These are phyloP conservation scores for Phytophthora foliorum DNA, from an alignment of 352 stramenopile genomes.

Conservation along the genomic window DNA sequence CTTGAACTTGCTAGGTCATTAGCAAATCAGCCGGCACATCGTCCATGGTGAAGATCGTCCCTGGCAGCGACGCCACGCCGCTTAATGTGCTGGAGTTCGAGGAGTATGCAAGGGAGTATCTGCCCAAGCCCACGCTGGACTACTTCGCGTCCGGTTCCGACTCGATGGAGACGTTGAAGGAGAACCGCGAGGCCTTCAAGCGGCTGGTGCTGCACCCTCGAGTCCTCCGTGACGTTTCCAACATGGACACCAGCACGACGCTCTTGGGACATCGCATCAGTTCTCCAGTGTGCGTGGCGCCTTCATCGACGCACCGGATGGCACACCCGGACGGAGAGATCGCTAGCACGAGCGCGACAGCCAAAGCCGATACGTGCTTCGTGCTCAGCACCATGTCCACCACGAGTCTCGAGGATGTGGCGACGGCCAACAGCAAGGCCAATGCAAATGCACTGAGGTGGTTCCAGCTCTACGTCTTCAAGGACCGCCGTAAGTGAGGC, in stretches of 20 bases:
- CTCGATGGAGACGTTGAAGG: conserved; percentile 87
- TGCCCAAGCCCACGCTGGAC: conserved; percentile 91
- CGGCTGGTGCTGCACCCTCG: conserved; percentile 95
- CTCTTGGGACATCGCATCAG: conserved; percentile 92
- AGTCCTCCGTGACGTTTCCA: conserved; percentile 94
- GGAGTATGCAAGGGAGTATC: conserved; percentile 83
- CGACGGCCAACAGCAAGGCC: conserved; percentile 55
- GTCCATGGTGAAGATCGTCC: conserved; percentile 63
- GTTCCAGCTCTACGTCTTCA: conserved; percentile 97
- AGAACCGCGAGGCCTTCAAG: conserved; percentile 93
- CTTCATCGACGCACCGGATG: conserved; percentile 94
- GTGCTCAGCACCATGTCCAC: conserved; percentile 91
- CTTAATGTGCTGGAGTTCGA: conserved; percentile 94
- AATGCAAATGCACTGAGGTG: conserved; percentile 88
- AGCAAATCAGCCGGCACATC: conserved; percentile 15
- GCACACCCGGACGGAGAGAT: conserved; percentile 95
- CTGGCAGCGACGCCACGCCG: conserved; percentile 69
- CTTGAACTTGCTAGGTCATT: conserved; percentile 20
- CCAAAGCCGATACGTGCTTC: conserved; percentile 91
- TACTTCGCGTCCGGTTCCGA: conserved; percentile 95
- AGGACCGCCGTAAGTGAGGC: conserved; percentile 66
- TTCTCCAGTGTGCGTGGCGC: conserved; percentile 94
- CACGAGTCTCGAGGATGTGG: conserved; percentile 52
- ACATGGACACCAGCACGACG: conserved; percentile 93
- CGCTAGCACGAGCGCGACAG: conserved; percentile 82